A percentile compares a stretch with the other conserved stretches of the same genome.
phyloP scores from a whole-genome alignment of 306 rosid species.

The Benincasa hispida region DNA sequence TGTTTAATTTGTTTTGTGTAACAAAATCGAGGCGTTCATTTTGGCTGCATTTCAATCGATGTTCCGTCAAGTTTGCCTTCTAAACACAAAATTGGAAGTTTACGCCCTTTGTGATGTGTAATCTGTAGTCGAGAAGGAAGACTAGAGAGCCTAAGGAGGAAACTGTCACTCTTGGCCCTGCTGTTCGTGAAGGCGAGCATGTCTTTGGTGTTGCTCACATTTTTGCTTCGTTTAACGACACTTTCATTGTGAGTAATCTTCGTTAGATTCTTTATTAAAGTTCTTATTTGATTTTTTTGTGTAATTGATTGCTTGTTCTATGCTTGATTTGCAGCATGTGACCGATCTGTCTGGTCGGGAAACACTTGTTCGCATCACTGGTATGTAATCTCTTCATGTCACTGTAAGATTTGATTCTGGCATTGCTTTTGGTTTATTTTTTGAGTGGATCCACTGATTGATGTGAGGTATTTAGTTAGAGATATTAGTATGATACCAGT shows the following conservation, averaged over 20 bases:
- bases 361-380: slow-evolving; percentile 74
- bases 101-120: background rate
- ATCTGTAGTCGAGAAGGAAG: slow-evolving; percentile 26
- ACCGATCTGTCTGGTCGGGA: slow-evolving; percentile 86
- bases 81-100: background rate
- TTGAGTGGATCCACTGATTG: background rate
- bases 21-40: background rate
- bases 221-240: slow-evolving; percentile 41
- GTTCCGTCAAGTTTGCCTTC: background rate
- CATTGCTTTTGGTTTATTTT: background rate
- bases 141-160: slow-evolving; percentile 45
- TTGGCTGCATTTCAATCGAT: background rate
- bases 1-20: background rate
- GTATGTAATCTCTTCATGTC: slow-evolving; percentile 3
- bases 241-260: slow-evolving; percentile 27
- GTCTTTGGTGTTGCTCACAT: slow-evolving; percentile 40
- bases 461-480: background rate
- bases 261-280: background rate
- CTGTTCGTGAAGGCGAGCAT: slow-evolving; percentile 35
- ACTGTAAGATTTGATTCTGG: background rate
- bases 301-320: background rate
- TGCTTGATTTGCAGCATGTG: slow-evolving; percentile 43
- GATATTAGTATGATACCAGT: too few species aligned
- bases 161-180: slow-evolving; percentile 36
- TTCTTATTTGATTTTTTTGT: background rate